Base-by-base conservation (phyloP, 805 yeast genomes). In the Hanseniaspora lachancei region DNA sequence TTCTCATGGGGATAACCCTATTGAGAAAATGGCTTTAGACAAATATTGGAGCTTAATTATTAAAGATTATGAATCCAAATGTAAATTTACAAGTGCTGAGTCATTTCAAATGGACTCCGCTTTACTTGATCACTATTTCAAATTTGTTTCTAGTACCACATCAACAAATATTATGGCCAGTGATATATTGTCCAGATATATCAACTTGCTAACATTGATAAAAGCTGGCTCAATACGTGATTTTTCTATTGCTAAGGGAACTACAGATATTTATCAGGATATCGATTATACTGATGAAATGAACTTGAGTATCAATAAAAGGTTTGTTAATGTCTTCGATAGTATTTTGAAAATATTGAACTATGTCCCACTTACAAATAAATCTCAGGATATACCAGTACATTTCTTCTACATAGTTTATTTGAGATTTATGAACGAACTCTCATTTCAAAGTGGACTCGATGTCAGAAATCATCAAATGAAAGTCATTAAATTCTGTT, bases 381-480 rank as follows among this genome's bases (percentile, higher is more conserved):
- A 29, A n/a, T 38, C 47, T 2, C 48, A 46, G 12, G 56, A 53
- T 24, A 53, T 53, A 27, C 47, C 56, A 21, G 15, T 53, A 13
- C 48, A 53, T 18, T 53, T 53, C 18, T 53, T 53, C 15, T 53
- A 53, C 47, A 53, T 44, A 23, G 48, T 53, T 21, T 53, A 38
- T 16, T 53, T 53, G 27, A 53, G 56, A 32, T 43, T 53, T 8
- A 20, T 53, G 34, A 53, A 46, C 21, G 56, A 53, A 27, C 32
- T 46, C 2, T 21, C 39, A 10, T 32, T 34, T 18, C 27, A 46
- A 20, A 12, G n/a, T 21, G 27, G 16, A 10, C 12, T 20, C 6
- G 39, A 34, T 32, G 13, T 29, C 5, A 46, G 16, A 34, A 18
- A 32, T 20, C 27, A 29, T 5, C 27, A 46, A 10, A 32, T 46